Percentiles rank a stretch among this genome's conserved stretches.
These are phyloP conservation scores for Fomitiporia mediterranea DNA, from an alignment of 1,284 basidiomycete genomes.

Conservation along the genomic window DNA sequence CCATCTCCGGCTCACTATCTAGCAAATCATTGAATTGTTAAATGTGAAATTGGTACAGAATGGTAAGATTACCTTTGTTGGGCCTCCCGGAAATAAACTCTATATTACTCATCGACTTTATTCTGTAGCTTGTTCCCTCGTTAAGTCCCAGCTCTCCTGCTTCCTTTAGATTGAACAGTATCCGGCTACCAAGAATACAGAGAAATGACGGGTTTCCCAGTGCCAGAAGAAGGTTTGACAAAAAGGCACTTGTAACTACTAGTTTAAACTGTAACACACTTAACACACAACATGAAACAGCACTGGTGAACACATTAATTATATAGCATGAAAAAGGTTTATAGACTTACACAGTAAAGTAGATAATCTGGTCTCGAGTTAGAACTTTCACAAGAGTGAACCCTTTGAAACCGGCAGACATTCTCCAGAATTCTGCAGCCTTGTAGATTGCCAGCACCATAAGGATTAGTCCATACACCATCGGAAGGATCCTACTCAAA, in stretches of 20 bases:
- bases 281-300: background rate
- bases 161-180: slow-evolving; percentile 1
- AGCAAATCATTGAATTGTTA: too few relatives aligned
- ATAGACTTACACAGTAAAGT: background rate
- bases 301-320: background rate
- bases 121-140: slow-evolving; percentile 10
- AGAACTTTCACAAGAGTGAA: slow-evolving; percentile 3
- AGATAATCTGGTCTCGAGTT: slow-evolving; percentile 1
- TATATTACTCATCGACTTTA: too few relatives aligned
- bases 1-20: too few relatives aligned
- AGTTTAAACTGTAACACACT: background rate
- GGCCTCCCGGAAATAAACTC: too few relatives aligned
- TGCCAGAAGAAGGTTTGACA: background rate
- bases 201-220: slow-evolving; percentile 2
- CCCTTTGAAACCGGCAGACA: background rate
- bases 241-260: background rate
- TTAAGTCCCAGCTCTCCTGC: background rate
- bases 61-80: too few relatives aligned
- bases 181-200: background rate
- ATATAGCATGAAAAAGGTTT: background rate
- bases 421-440: background rate
- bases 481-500: background rate
- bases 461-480: background rate
- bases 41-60: too few relatives aligned
- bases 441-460: slow-evolving; percentile 2